Evolutionary conservation across 257 asterid genomes (phyloP), one percentile per base, ranked within the genome.

Genomic region (Ehretia macrophylla): DNA sequence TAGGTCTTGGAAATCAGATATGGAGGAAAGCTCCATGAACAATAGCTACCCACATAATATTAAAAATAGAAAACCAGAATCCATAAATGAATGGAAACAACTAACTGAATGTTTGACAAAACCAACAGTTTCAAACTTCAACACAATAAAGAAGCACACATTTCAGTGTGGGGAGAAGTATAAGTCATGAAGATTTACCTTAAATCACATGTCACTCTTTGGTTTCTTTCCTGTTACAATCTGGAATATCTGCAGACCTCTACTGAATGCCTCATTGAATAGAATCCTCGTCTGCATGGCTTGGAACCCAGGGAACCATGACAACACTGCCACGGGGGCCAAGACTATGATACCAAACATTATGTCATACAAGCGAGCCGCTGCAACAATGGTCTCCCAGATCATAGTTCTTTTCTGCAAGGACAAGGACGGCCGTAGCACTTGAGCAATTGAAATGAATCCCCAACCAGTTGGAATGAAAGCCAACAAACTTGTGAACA

Each of bases 391-490:
- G 51, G 77, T 73, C 55, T 75, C 94, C 99, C 99, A 92, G 32
- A 92, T 46, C 57, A 56, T 39, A 48, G 86, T 77, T 52, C 57
- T 11, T 49, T 80, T 83, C 75, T 92, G 74, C 79, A 92, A 45
- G 42, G 78, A 74, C 79, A 92, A 45, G 44, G 76, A 72, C 58
- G 95, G 94, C 23, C 83, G 83, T 11, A 86, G 74, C 46, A 92
- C 99, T 69, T 92, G 99, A 0, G 99, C 96, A 23, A 92, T 73
- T 18, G 77, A 83, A 62, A 92, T 71, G 65, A 81, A 79, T 55
- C 95, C 99, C 99, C 99, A 88, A 27, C 97, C 99, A 45, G 99
- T 92, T 12, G 99, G 99, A 62, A 92, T 8, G 22, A 92, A 92
- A 19, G 99, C 99, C 81, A 92, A 73, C 72, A 88, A 72, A 66